Base-by-base conservation (phyloP, 1,284 basidiomycete species). In the Xanthoconium separans region DNA sequence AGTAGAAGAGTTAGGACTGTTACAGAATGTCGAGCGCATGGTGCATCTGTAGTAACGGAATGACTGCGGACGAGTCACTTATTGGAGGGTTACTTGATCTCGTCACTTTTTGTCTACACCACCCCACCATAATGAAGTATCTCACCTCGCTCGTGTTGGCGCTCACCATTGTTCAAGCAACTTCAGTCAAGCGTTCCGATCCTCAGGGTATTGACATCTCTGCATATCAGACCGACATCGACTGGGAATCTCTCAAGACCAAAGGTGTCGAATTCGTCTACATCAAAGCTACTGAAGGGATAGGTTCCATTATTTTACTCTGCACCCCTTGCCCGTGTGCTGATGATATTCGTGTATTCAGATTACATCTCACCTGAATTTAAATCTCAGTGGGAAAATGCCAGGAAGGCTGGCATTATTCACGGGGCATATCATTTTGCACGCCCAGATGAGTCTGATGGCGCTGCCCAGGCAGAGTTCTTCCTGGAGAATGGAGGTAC, bases 241-340 rank as follows among this genome's bases (percentile, higher is more conserved):
- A 85, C 66, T 85, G 82, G 80, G 70, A 67, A 33, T 71, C 75
- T 9, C 80, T 82, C 56, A 77, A 75, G 53, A 67, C 76, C n/a
- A 82, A 82, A 56, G 84, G 84, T 5, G 68, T 85, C 42, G 56
- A 73, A 15, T 89, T 87, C 60, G 82, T 75, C 11, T 86, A 77
- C 63, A 85, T 88, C 77, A 88, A 89, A 65, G 86, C 46, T 30
- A 33, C 31, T 15, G 84, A 89, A 64, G 83, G 83, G 13, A 85
- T 80, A 37, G 68, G 77, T 85, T 47, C 57, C 58, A 68, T 41
- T 22, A 40, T 52, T 20, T 27, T 27, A 13, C 6, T 49, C 46
- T 31, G 0, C 16, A 9, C 39, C 6, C 42, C 18, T 41, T 22
- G 10, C 6, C 42, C 8, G 36, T 55, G 11, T 64, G 11, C 34